Base-by-base conservation (phyloP, 1,284 basidiomycete species). In the Cystobasidiaceae sp. region DNA sequence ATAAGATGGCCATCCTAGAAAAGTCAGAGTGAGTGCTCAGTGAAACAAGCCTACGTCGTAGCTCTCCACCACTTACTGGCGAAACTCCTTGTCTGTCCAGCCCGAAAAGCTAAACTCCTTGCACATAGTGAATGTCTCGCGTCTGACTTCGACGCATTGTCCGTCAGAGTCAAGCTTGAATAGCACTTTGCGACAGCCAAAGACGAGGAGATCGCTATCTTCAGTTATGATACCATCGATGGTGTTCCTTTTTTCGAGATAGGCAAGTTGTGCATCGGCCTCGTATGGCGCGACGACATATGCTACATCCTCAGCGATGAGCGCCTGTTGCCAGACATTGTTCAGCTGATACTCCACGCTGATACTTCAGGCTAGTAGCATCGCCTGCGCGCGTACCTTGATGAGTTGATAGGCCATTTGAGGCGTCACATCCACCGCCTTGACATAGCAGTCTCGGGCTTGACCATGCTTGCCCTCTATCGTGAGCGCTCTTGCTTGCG, bases 261-360 rank as follows among this genome's bases (percentile, higher is more conserved):
- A 97, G 59, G 91, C 89, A 65, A 99, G 83, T 77, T 99, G 96
- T 0, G 96, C 93, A 75, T 99, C 96, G 0, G 96, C 96, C 80
- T 99, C 96, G 77, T 98, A 98, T 0, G 96, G 96, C 4, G 96
- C 96, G 4, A 98, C 96, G 27, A 98, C 81, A 75, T 96, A 97
- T 25, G 83, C 76, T 15, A 96, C 83, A 23, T 79, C 79, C 74
- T 93, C 90, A 5, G 86, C 88, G 56, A 83, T 84, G 37, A 97
- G 80, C 3, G 89, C 91, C 90, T 94, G 71, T 19, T 3, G n/a
- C 25, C n/a, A n/a, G n/a, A n/a, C n/a, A n/a, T n/a, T n/a, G n/a
- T n/a, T n/a, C n/a, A n/a, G n/a, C n/a, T n/a, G n/a, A n/a, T n/a
- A n/a, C n/a, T n/a, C n/a, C n/a, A n/a, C n/a, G n/a, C n/a, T n/a